phyloP scores from a whole-genome alignment of 495 filamentous ascomycete genomes.

The Aspergillus funiculosus region DNA sequence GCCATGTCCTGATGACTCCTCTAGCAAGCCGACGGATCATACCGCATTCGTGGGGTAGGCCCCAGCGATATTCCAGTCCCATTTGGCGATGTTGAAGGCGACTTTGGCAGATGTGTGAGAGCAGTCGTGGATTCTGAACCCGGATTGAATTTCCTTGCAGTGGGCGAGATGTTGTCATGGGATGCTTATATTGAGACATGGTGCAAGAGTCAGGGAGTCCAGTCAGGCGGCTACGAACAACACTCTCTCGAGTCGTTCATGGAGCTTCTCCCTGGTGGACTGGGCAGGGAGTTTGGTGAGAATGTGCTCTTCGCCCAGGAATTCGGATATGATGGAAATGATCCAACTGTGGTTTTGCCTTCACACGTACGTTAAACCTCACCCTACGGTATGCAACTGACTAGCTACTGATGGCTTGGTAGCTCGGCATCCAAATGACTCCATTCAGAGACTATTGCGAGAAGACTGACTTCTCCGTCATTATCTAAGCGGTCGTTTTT shows the following conservation, averaged over 20 bases:
- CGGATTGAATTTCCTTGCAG: background rate
- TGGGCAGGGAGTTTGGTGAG: constrained; percentile 2
- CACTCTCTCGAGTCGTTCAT: background rate
- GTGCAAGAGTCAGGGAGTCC: background rate
- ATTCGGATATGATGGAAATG: constrained; percentile 4
- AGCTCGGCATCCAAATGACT: background rate
- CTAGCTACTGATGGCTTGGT: background rate
- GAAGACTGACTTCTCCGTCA: background rate
- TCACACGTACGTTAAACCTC: background rate
- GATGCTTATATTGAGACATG: background rate
- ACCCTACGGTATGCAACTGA: background rate
- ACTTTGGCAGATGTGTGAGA: background rate
- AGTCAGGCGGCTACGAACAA: background rate
- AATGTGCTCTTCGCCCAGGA: constrained; percentile 7
- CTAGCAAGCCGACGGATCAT: background rate
- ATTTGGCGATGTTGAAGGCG: background rate
- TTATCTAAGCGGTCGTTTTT: background rate
- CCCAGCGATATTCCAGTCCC: background rate
- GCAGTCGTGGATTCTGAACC: background rate
- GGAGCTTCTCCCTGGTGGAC: background rate
- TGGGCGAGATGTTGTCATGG: constrained; percentile 1
- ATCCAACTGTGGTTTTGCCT: background rate
- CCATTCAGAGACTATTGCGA: background rate
- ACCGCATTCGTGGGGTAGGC: background rate
- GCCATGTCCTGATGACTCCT: background rate